Evolutionary conservation across 2,329 filamentous ascomycete species (phyloP).

Genomic region (Xylariales sp.): DNA sequence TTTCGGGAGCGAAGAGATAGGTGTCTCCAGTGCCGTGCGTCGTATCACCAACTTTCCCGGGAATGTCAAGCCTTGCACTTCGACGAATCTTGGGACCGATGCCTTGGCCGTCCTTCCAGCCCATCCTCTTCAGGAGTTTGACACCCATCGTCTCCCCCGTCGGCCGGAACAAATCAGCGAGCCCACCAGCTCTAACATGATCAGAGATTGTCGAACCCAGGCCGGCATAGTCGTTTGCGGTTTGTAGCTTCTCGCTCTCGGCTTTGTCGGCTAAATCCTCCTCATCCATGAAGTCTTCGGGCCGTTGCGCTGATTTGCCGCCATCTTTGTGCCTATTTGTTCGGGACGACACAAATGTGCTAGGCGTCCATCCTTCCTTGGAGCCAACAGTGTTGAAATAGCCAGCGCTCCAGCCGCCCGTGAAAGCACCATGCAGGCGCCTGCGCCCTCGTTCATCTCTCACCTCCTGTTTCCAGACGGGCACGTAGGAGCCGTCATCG

Average conservation of each 20-base stretch:
- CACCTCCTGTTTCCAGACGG: constrained; percentile 98
- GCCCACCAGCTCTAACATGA: constrained; percentile 33
- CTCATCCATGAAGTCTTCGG: constrained; percentile 97
- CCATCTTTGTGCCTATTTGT: constrained; percentile 51
- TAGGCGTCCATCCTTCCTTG: constrained; percentile 95
- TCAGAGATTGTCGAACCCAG: constrained; percentile 65
- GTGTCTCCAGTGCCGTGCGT: constrained; percentile 35
- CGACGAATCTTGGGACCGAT: constrained; percentile 83
- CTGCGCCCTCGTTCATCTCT: constrained; percentile 88
- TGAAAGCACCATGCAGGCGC: constrained; percentile 92
- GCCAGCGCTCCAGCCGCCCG: constrained; percentile 92
- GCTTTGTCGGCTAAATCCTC: constrained; percentile 87
- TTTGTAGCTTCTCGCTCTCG: constrained; percentile 71
- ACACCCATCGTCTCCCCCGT: constrained; percentile 82
- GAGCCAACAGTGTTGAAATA: constrained; percentile 98
- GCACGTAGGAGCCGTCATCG: constrained; percentile 89
- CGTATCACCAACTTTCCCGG: too few species aligned
- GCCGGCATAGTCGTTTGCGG: constrained; percentile 67
- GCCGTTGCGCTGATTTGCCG: constrained; percentile 46
- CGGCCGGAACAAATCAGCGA: constrained; percentile 69
- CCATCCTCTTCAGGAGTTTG: constrained; percentile 85
- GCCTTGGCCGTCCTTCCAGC: constrained; percentile 91
- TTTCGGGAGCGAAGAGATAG: constrained; percentile 82
- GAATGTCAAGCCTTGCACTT: constrained; percentile 61
- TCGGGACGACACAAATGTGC: constrained; percentile 87